Conservation (phyloP, 331 rosid genomes). For the Stylosanthes scabra region DNA sequence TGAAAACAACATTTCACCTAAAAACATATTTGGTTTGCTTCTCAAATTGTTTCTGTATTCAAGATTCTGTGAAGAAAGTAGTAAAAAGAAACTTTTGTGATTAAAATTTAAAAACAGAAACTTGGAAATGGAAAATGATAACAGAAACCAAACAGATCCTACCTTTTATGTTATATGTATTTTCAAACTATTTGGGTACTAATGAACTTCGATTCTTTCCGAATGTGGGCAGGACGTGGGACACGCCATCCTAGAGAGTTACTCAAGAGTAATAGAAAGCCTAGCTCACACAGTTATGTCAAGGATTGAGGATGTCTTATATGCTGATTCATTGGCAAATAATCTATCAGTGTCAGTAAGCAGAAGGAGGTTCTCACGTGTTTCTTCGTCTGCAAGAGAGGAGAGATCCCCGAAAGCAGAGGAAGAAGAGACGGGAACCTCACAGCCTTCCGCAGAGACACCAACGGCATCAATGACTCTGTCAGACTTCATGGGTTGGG, state of each 20-base stretch:
- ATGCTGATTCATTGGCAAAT: conserved; percentile 58
- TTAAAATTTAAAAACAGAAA: too few species aligned
- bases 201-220: conserved; percentile 21
- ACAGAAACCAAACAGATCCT: too few species aligned
- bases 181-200: conserved; percentile 9
- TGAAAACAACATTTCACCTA: conserved; percentile 32
- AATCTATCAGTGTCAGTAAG: conserved; percentile 42
- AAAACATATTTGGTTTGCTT: too few species aligned
- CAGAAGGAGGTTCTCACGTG: conserved; percentile 42
- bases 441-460: conserved; percentile 39
- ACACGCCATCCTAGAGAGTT: conserved; percentile 89
- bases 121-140: too few species aligned
- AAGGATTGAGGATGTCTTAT: conserved; percentile 83
- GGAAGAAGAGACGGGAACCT: conserved; percentile 46
- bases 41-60: too few species aligned
- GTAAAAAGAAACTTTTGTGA: too few species aligned
- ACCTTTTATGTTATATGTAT: background rate
- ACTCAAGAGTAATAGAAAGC: conserved; percentile 95
- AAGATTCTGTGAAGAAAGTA: too few species aligned
- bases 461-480: conserved; percentile 67
- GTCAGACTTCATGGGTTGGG: conserved; percentile 94
- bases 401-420: conserved; percentile 34
- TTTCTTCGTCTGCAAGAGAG: conserved; percentile 36
- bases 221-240: conserved; percentile 79
- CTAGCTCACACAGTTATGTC: conserved; percentile 79